Conservation (phyloP, 306 rosid species). For the Quercus rubra region DNA sequence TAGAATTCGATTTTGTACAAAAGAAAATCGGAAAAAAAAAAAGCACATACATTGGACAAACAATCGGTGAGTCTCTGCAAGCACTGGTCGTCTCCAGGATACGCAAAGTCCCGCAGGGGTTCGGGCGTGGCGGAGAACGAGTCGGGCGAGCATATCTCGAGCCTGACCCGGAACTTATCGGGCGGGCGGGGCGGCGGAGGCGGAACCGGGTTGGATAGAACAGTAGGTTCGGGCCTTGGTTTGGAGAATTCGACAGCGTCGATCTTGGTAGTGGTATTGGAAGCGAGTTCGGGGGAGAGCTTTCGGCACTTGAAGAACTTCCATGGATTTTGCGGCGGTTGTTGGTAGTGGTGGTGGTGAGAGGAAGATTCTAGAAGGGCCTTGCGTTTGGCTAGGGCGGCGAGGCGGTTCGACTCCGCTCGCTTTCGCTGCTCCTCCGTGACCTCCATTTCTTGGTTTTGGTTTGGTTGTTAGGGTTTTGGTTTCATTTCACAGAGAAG, state of each 20-base stretch:
- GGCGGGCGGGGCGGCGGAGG: neutral
- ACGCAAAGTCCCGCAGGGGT: slow-evolving; percentile 26
- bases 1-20: neutral
- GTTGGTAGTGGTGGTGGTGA: slow-evolving; percentile 5
- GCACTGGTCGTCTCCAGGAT: slow-evolving; percentile 48
- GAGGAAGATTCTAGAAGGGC: slow-evolving; percentile 42
- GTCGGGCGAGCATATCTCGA: slow-evolving; percentile 74
- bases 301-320: slow-evolving; percentile 75
- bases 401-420: slow-evolving; percentile 71
- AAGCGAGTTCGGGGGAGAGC: slow-evolving; percentile 25
- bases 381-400: slow-evolving; percentile 78
- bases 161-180: slow-evolving; percentile 52
- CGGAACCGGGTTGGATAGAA: neutral
- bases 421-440: slow-evolving; percentile 70
- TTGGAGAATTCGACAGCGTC: neutral
- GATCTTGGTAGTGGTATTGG: neutral
- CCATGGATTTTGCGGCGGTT: slow-evolving; percentile 33
- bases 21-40: neutral
- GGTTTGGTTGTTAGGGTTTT: neutral
- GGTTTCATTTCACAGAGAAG: too few species aligned
- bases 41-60: slow-evolving; percentile 44
- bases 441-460: slow-evolving; percentile 35
- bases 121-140: slow-evolving; percentile 63
- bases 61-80: slow-evolving; percentile 31
- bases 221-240: neutral